phyloP scores from a whole-genome alignment of 2,329 filamentous ascomycete genomes.

The Paracoccidioides lutzii region DNA sequence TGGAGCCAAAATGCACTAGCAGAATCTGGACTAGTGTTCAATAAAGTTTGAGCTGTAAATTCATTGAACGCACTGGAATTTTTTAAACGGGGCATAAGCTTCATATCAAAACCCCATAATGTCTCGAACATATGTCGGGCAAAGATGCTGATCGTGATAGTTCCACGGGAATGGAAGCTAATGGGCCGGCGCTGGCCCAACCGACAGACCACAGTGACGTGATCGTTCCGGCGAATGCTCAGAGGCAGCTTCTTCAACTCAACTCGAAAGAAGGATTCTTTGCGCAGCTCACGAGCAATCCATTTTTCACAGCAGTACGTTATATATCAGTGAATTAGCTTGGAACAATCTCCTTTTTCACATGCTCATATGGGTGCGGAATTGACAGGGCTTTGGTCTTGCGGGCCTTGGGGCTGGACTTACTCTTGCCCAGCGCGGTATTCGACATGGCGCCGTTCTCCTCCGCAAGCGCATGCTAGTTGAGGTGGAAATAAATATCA shows the following conservation, averaged over 20 bases:
- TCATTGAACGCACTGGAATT: neutral
- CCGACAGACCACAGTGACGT: slow-evolving; percentile 23
- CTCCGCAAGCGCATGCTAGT: slow-evolving; percentile 78
- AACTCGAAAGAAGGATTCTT: slow-evolving; percentile 29
- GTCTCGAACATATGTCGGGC: slow-evolving; percentile 6
- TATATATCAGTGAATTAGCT: neutral
- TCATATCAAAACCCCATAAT: neutral
- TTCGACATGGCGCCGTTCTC: slow-evolving; percentile 58
- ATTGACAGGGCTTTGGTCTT: slow-evolving; percentile 63
- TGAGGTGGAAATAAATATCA: slow-evolving; percentile 88
- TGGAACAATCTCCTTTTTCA: neutral
- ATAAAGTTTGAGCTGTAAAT: neutral
- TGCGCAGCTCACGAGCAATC: slow-evolving; percentile 35
- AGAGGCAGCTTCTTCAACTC: slow-evolving; percentile 19
- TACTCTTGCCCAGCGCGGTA: slow-evolving; percentile 65
- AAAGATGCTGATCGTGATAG: slow-evolving; percentile 6
- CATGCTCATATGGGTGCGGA: neutral
- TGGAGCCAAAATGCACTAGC: neutral
- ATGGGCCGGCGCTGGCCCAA: slow-evolving; percentile 20
- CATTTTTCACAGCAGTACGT: slow-evolving; percentile 38
- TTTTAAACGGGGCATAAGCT: neutral
- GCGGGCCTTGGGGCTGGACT: slow-evolving; percentile 74
- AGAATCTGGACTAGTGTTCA: neutral
- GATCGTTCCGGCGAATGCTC: slow-evolving; percentile 24
- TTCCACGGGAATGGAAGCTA: slow-evolving; percentile 26